Conservation (phyloP, 2,329 filamentous ascomycete species). For the Diaporthe sp. region DNA sequence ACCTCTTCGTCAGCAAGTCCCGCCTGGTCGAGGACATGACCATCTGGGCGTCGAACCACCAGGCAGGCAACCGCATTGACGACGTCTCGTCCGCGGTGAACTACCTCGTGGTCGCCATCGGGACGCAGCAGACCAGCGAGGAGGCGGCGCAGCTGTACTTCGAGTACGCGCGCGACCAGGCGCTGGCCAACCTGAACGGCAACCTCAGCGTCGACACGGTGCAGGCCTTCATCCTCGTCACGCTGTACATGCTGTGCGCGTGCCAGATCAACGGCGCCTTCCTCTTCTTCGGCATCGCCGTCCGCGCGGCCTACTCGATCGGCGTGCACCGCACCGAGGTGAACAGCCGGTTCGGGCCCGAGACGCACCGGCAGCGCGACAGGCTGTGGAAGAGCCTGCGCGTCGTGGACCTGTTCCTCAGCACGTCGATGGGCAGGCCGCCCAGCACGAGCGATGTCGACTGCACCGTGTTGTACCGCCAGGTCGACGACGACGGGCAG, state of each 20-base stretch:
- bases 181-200: conserved; percentile 59
- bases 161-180: conserved; percentile 62
- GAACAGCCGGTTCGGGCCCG: conserved; percentile 64
- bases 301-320: conserved; percentile 66
- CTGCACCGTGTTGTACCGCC: conserved; percentile 65
- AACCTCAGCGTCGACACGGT: conserved; percentile 64
- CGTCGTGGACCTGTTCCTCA: conserved; percentile 66
- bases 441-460: conserved; percentile 68
- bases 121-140: conserved; percentile 59
- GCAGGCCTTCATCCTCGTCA: conserved; percentile 65
- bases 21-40: conserved; percentile 57
- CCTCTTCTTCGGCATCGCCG: conserved; percentile 67
- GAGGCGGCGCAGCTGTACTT: conserved; percentile 61
- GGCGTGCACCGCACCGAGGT: conserved; percentile 68
- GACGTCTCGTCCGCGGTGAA: conserved; percentile 60
- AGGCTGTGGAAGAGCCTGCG: conserved; percentile 68
- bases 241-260: conserved; percentile 67
- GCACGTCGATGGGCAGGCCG: conserved; percentile 67
- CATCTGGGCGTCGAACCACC: conserved; percentile 56
- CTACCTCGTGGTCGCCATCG: conserved; percentile 66
- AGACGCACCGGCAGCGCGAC: conserved; percentile 60
- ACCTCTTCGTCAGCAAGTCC: conserved; percentile 60
- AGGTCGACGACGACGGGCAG: conserved; percentile 51
- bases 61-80: conserved; percentile 50
- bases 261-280: conserved; percentile 70